A percentile compares a stretch with the other conserved stretches of the same genome.
Conservation (phyloP, 2,329 filamentous ascomycete genomes). For the Apiospora hydei region DNA sequence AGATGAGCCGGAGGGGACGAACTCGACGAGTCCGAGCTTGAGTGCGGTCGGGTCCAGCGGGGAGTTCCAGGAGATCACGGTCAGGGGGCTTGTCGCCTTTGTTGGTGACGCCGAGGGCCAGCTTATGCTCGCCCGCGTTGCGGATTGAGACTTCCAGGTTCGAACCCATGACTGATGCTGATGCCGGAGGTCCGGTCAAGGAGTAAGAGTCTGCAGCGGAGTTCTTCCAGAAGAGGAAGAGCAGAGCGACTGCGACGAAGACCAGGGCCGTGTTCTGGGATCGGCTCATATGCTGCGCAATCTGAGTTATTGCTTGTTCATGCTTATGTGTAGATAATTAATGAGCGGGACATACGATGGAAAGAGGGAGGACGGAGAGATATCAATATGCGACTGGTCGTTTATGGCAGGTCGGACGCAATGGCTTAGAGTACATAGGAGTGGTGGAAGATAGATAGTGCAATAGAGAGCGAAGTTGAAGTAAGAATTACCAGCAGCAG, state of each 20-base stretch:
- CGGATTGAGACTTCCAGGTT: conserved; percentile 40
- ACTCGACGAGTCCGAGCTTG: conserved; percentile 49
- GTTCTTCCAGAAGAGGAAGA: conserved; percentile 33
- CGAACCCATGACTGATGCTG: conserved; percentile 22
- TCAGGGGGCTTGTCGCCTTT: conserved; percentile 46
- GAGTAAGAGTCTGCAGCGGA: conserved; percentile 27
- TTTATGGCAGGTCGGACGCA: neutral
- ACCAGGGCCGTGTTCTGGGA: conserved; percentile 26
- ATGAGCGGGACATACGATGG: neutral
- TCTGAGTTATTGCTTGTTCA: neutral
- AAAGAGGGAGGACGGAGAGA: neutral
- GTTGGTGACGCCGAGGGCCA: conserved; percentile 51
- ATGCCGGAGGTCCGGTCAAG: conserved; percentile 34
- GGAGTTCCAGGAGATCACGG: conserved; percentile 52
- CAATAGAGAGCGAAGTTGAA: neutral
- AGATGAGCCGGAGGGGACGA: conserved; percentile 45
- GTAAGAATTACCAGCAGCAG: neutral
- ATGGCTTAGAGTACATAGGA: neutral
- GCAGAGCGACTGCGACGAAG: conserved; percentile 28
- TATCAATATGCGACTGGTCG: neutral
- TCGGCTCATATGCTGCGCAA: conserved; percentile 12
- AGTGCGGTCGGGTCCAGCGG: conserved; percentile 53
- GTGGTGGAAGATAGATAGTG: neutral
- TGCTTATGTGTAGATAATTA: neutral
- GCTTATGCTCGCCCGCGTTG: conserved; percentile 39